Conservation (phyloP, 768 basidiomycete genomes). For the Kwoniella bestiolae region DNA sequence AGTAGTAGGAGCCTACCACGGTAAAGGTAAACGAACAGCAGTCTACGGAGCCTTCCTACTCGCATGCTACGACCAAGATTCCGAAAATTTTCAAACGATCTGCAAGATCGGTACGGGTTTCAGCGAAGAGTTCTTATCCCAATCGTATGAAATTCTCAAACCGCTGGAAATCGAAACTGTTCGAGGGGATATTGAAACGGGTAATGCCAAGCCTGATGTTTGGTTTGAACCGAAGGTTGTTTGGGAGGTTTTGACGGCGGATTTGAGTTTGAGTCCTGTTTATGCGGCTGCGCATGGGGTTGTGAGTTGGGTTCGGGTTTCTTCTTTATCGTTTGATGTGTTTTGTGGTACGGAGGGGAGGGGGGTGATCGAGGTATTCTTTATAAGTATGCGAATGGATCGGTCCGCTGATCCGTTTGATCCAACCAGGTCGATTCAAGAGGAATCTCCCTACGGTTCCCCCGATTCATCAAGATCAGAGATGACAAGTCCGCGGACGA, state of each 20-base stretch:
- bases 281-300: constrained; percentile 54
- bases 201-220: constrained; percentile 92
- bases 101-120: constrained; percentile 99
- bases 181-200: constrained; percentile 82
- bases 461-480: constrained; percentile 85
- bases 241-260: constrained; percentile 98
- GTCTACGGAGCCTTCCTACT: constrained; percentile 98
- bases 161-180: constrained; percentile 64
- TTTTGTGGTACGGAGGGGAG: too few relatives aligned
- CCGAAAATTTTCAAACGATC: constrained; percentile 93
- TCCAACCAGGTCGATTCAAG: constrained; percentile 66
- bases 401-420: too few relatives aligned
- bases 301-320: constrained; percentile 27
- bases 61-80: constrained; percentile 92
- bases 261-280: constrained; percentile 92
- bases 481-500: constrained; percentile 94
- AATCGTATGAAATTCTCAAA: constrained; percentile 78
- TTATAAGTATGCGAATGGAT: neutral
- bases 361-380: neutral
- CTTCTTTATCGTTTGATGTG: neutral
- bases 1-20: constrained; percentile 96
- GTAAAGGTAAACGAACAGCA: constrained; percentile 95
- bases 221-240: constrained; percentile 98
- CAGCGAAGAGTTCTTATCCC: constrained; percentile 83
- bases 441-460: constrained; percentile 95